A percentile compares a stretch with the other conserved stretches of the same genome.
phyloP scores from a whole-genome alignment of 352 stramenopile species.

The Peronospora belbahrii region DNA sequence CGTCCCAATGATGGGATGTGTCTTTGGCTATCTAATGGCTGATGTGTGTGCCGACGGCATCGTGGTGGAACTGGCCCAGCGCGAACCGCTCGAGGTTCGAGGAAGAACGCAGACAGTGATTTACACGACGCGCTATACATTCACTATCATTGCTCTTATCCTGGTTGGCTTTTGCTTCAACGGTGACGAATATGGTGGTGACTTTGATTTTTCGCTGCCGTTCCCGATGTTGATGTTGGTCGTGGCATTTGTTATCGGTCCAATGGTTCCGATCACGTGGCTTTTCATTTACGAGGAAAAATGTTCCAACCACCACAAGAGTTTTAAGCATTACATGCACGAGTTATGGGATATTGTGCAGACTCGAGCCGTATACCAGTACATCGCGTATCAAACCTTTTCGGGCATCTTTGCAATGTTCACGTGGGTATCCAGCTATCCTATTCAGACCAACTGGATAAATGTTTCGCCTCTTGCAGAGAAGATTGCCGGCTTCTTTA shows the following conservation, averaged over 20 bases:
- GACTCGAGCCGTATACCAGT: conserved; percentile 44
- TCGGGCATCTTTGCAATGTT: conserved; percentile 36
- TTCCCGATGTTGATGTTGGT: conserved; percentile 40
- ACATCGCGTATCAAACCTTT: conserved; percentile 36
- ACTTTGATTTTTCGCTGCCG: conserved; percentile 38
- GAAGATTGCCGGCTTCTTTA: conserved; percentile 29
- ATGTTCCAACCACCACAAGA: conserved; percentile 17
- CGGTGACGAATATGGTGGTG: conserved; percentile 36
- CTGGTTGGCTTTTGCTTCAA: conserved; percentile 46
- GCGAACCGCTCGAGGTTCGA: conserved; percentile 35
- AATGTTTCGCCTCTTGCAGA: conserved; percentile 36
- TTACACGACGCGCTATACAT: conserved; percentile 37
- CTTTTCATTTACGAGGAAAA: conserved; percentile 36
- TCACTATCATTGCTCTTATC: conserved; percentile 30
- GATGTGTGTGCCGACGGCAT: conserved; percentile 44
- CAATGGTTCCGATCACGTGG: conserved; percentile 37
- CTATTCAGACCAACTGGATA: conserved; percentile 39
- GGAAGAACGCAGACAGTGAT: conserved; percentile 43
- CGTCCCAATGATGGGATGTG: conserved; percentile 36
- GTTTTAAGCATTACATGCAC: conserved; percentile 37
- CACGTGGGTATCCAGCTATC: conserved; percentile 28
- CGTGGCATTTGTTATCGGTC: conserved; percentile 18
- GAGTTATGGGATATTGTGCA: conserved; percentile 43
- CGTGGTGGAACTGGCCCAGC: conserved; percentile 43
- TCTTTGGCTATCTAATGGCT: conserved; percentile 40